phyloP scores from a whole-genome alignment of 2,329 filamentous ascomycete genomes.

The Talaromyces rugulosus region DNA sequence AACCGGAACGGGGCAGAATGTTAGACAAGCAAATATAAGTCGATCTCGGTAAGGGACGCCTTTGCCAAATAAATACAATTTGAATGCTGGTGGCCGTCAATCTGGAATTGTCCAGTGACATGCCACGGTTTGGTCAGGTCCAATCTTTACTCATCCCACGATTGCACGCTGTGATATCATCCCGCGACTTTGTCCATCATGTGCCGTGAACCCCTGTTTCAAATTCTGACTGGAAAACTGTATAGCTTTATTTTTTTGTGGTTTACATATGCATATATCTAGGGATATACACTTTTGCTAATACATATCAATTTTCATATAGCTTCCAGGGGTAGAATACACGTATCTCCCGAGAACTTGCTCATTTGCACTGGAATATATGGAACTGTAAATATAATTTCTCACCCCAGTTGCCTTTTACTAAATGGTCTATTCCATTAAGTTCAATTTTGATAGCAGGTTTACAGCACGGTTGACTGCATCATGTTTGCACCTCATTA shows the following conservation, averaged over 20 bases:
- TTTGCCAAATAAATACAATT: not conserved
- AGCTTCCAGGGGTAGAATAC: too few relatives aligned
- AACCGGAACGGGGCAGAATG: not conserved
- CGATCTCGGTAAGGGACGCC: not conserved
- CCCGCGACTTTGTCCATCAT: not conserved
- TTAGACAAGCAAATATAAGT: not conserved
- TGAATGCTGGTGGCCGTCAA: not conserved
- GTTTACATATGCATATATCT: not conserved
- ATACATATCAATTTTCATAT: not conserved
- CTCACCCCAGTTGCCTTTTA: too few relatives aligned
- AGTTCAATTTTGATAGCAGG: too few relatives aligned
- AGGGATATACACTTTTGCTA: not conserved
- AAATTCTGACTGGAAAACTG: too few relatives aligned
- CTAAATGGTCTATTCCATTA: not conserved
- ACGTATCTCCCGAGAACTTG: not conserved
- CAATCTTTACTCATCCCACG: not conserved
- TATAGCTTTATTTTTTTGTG: not conserved
- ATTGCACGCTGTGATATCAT: not conserved
- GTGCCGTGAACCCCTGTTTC: not conserved
- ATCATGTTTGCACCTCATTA: not conserved
- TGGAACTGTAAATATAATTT: not conserved
- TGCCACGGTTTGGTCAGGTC: not conserved
- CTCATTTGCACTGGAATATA: not conserved
- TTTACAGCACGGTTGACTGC: not conserved
- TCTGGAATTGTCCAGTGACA: not conserved